phyloP scores from a whole-genome alignment of 768 basidiomycete genomes.

The Mycena crocata region DNA sequence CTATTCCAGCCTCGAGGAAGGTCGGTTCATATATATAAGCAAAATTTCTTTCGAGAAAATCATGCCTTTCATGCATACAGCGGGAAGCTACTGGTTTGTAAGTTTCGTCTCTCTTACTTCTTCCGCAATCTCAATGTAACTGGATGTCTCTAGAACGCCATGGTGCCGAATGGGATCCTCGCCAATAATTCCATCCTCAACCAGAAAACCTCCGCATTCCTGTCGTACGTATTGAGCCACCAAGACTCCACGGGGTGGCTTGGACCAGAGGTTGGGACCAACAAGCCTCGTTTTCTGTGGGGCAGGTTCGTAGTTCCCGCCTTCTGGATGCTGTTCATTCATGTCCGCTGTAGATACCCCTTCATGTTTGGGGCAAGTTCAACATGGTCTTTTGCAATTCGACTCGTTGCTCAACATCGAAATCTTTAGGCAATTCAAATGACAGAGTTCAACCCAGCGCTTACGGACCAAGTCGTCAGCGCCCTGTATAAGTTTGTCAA shows the following conservation, averaged over 20 bases:
- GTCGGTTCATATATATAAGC: conserved; percentile 32
- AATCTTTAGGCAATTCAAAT: conserved; percentile 54
- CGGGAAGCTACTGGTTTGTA: conserved; percentile 71
- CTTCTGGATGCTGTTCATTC: too few species aligned
- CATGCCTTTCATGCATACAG: conserved; percentile 37
- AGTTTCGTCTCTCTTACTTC: conserved; percentile 36
- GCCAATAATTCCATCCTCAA: conserved; percentile 59
- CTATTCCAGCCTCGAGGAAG: conserved; percentile 59
- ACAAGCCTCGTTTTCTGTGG: conserved; percentile 66
- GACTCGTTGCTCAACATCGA: not conserved
- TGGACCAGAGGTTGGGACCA: conserved; percentile 65
- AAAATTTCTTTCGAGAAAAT: not conserved
- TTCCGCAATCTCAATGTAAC: not conserved
- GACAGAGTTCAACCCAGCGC: conserved; percentile 58
- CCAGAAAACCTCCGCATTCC: conserved; percentile 58
- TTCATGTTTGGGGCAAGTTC: conserved; percentile 1
- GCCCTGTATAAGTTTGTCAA: conserved; percentile 65
- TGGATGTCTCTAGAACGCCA: conserved; percentile 59
- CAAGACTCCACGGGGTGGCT: conserved; percentile 69
- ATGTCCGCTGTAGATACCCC: not conserved
- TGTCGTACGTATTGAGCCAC: conserved; percentile 61
- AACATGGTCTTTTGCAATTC: not conserved
- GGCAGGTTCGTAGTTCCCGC: conserved; percentile 52
- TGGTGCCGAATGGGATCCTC: conserved; percentile 65
- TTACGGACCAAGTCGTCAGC: conserved; percentile 58